These are phyloP conservation scores for Colletotrichum kahawae DNA, from an alignment of 2,329 filamentous ascomycete species.

Conservation along the genomic window DNA sequence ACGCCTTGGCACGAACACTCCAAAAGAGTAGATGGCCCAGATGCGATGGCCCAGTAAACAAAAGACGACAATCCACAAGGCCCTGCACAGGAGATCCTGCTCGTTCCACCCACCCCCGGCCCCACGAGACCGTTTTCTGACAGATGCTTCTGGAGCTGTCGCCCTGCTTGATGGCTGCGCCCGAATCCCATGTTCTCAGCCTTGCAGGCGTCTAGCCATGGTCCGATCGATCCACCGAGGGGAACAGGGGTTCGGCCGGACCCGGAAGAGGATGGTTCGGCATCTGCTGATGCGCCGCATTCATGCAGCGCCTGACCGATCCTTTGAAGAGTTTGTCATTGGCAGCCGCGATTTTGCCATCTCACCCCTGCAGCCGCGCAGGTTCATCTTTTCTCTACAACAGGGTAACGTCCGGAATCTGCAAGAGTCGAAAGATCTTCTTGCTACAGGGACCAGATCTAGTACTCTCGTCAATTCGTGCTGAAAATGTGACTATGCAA, in stretches of 20 bases:
- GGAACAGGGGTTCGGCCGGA: not conserved
- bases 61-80: not conserved
- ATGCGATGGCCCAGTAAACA: not conserved
- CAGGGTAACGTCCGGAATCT: not conserved
- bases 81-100: not conserved
- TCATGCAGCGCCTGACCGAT: not conserved
- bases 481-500: not conserved
- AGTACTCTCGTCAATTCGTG: not conserved
- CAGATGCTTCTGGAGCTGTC: not conserved
- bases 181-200: not conserved
- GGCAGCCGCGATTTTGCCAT: not conserved
- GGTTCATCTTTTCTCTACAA: not conserved
- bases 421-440: not conserved
- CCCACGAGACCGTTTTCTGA: not conserved
- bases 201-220: not conserved
- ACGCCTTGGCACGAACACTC: not conserved
- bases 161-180: not conserved
- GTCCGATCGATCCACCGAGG: not conserved
- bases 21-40: not conserved
- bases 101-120: not conserved
- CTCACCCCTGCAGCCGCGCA: not conserved
- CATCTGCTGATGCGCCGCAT: not conserved
- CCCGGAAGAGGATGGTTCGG: slow-evolving; percentile 1
- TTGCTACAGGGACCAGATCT: not conserved
- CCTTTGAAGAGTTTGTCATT: not conserved